Percentiles rank a stretch among this genome's conserved stretches.
phyloP scores from a whole-genome alignment of 225 moss, liverwort and hornwort genomes.

The Rhytidiadelphus loreus region DNA sequence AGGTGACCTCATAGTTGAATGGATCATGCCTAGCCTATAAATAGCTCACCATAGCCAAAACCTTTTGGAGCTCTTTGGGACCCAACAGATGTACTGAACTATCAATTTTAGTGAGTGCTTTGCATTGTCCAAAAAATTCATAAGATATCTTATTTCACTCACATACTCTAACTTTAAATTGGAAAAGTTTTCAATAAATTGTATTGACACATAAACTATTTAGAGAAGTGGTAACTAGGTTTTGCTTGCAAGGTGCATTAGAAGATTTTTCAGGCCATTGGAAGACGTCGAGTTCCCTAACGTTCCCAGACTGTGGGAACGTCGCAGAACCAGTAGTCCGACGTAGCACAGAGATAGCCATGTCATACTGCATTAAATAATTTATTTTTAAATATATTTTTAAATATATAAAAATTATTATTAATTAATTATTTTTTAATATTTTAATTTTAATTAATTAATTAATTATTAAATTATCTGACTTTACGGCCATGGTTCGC shows the following conservation, averaged over 20 bases:
- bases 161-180: background rate
- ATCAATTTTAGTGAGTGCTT: background rate
- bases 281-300: no score
- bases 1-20: background rate
- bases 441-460: no score
- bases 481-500: no score
- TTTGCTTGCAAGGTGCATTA: background rate
- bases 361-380: no score
- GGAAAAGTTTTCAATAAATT: background rate
- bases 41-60: background rate
- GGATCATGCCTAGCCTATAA: background rate
- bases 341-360: no score
- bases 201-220: background rate
- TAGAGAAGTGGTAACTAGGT: accelerated
- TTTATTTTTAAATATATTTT: no score
- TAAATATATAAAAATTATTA: no score
- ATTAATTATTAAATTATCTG: no score
- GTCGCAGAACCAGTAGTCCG: no score
- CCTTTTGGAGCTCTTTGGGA: background rate
- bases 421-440: no score
- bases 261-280: no score
- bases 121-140: background rate
- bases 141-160: background rate
- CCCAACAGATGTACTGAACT: background rate
- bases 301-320: no score